These are phyloP conservation scores for Apodospora peruviana DNA, from an alignment of 495 filamentous ascomycete genomes.

Conservation along the genomic window DNA sequence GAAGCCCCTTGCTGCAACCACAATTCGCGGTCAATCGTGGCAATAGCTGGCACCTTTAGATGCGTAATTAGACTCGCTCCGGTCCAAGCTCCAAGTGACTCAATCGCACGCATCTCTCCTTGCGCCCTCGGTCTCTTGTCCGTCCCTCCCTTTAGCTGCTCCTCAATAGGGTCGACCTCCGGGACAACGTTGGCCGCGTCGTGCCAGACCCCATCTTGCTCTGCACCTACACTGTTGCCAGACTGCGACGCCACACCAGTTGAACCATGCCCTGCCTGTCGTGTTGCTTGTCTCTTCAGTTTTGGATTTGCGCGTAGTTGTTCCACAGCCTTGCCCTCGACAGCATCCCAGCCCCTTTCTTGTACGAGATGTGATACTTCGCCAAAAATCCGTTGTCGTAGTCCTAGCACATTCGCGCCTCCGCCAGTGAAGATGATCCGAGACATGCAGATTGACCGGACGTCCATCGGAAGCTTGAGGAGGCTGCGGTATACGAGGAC, in stretches of 20 bases:
- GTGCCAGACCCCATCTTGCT: constrained; percentile 27
- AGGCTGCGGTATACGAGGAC: constrained; percentile 71
- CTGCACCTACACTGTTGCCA: constrained; percentile 4
- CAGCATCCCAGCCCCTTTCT: constrained; percentile 68
- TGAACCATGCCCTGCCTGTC: constrained; percentile 22
- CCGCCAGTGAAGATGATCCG: constrained; percentile 86
- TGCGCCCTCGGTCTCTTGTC: constrained; percentile 42
- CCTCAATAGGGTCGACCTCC: constrained; percentile 59
- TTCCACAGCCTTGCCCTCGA: constrained; percentile 57
- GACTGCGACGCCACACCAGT: constrained; percentile 7
- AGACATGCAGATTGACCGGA: constrained; percentile 79
- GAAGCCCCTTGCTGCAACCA: constrained; percentile 72
- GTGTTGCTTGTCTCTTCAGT: constrained; percentile 34
- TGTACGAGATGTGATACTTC: constrained; percentile 64
- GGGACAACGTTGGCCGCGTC: constrained; percentile 41
- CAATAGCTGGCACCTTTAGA: constrained; percentile 70
- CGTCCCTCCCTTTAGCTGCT: constrained; percentile 48
- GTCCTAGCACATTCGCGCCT: constrained; percentile 69
- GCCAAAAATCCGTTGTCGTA: constrained; percentile 71
- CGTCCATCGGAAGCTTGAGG: constrained; percentile 70
- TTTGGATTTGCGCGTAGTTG: constrained; percentile 49
- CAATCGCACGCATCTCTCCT: constrained; percentile 66
- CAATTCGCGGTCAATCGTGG: constrained; percentile 79
- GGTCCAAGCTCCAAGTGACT: constrained; percentile 82
- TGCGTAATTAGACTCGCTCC: constrained; percentile 78